A percentile compares a stretch with the other conserved stretches of the same genome.
These are phyloP conservation scores for Dactylis glomerata DNA, from an alignment of 176 grass and related monocot genomes.

Conservation along the genomic window DNA sequence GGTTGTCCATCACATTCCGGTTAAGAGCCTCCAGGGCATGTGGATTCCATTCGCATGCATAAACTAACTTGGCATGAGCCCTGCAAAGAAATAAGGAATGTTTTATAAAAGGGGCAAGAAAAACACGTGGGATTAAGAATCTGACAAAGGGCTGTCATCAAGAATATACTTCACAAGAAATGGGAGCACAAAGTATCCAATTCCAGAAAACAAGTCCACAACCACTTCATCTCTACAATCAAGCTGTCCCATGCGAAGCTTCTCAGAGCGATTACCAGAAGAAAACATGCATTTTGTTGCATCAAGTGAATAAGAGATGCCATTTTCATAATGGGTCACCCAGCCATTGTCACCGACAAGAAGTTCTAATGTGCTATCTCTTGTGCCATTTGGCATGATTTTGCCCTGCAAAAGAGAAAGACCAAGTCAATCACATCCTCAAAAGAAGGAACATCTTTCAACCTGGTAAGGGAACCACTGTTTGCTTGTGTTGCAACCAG, in stretches of 20 bases:
- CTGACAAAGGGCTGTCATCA: not conserved
- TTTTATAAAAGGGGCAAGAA: not conserved
- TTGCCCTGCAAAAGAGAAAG: constrained; percentile 52
- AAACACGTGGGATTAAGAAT: not conserved
- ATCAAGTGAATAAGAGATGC: constrained; percentile 86
- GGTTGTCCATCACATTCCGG: constrained; percentile 63
- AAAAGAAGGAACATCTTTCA: constrained; percentile 16
- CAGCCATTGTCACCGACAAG: constrained; percentile 72
- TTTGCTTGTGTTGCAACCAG: too few species aligned
- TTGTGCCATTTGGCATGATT: constrained; percentile 81
- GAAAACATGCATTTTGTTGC: constrained; percentile 98
- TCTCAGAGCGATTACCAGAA: constrained; percentile 91
- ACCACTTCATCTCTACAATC: constrained; percentile 80
- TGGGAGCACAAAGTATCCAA: constrained; percentile 93
- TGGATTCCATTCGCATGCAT: constrained; percentile 96
- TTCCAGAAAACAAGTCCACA: constrained; percentile 92
- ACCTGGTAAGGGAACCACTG: not conserved
- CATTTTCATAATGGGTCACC: constrained; percentile 86
- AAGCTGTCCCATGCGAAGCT: constrained; percentile 74
- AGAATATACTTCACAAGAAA: constrained; percentile 90
- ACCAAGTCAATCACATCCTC: not conserved
- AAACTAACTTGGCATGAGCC: constrained; percentile 84
- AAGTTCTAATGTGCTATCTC: constrained; percentile 89
- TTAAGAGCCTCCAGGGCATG: constrained; percentile 78
- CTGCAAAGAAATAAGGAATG: constrained; percentile 36